These are phyloP conservation scores for Lentinula aciculospora DNA, from an alignment of 768 basidiomycete genomes.

Conservation along the genomic window DNA sequence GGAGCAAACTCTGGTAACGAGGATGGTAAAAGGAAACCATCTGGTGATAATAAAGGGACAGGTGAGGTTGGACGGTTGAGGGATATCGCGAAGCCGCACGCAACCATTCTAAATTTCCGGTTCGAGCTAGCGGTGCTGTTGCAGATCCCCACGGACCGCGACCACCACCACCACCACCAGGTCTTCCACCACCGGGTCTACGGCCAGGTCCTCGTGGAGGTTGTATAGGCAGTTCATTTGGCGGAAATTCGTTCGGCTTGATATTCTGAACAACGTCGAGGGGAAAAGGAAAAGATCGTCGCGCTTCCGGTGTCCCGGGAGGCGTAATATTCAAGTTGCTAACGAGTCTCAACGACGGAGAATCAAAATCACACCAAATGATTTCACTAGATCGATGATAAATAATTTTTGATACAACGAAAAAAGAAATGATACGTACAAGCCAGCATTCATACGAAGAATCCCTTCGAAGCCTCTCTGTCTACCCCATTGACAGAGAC, in stretches of 20 bases:
- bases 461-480: conserved; percentile 17
- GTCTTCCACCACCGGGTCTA: conserved; percentile 8
- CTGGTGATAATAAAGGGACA: conserved; percentile 10
- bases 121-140: conserved; percentile 11
- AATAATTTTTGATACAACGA: neutral
- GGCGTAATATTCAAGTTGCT: conserved; percentile 19
- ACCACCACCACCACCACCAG: conserved; percentile 6
- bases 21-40: conserved; percentile 18
- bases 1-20: conserved; percentile 11
- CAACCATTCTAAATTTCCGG: conserved; percentile 14
- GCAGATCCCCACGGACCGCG: conserved; percentile 8
- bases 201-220: conserved; percentile 6
- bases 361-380: conserved; percentile 19
- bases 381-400: conserved; percentile 13
- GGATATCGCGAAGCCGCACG: conserved; percentile 14
- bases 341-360: conserved; percentile 14
- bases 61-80: conserved; percentile 13
- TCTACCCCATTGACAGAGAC: conserved; percentile 16
- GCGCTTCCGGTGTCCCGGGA: conserved; percentile 12
- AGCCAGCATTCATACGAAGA: conserved; percentile 22
- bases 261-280: neutral
- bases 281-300: conserved; percentile 1
- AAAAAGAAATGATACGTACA: conserved; percentile 9
- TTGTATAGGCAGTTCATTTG: neutral
- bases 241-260: neutral